These are phyloP conservation scores for Gonapodya sp. DNA, from an alignment of 192 early-diverging fungal species.

Conservation along the genomic window DNA sequence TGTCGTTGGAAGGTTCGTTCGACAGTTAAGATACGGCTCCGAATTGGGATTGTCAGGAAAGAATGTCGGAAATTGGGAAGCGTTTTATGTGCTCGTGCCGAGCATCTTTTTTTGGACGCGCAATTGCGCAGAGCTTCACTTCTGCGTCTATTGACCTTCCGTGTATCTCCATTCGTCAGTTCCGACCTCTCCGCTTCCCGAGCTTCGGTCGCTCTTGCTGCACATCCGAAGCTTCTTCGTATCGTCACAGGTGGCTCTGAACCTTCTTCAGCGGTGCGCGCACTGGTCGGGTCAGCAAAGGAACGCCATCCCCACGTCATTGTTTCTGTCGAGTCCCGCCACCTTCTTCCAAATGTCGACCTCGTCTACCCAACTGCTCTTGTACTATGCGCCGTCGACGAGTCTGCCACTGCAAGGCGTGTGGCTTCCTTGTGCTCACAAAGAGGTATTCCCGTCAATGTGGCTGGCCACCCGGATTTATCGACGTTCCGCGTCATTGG, in stretches of 20 bases:
- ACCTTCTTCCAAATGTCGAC: constrained; percentile 24
- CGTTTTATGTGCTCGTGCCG: neutral
- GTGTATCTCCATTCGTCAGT: no score
- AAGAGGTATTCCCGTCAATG: constrained; percentile 79
- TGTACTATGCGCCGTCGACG: constrained; percentile 59
- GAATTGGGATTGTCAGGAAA: neutral
- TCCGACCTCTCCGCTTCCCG: neutral
- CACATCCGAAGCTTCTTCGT: neutral
- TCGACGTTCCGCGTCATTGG: constrained; percentile 95
- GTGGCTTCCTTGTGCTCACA: constrained; percentile 54
- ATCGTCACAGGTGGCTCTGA: neutral
- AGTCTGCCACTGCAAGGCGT: constrained; percentile 17
- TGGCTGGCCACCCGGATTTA: constrained; percentile 78
- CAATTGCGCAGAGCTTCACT: no score
- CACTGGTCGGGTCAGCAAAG: constrained; percentile 13
- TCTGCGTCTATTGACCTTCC: no score
- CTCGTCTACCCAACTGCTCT: constrained; percentile 14
- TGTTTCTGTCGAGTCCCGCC: neutral
- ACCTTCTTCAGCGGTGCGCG: constrained; percentile 43
- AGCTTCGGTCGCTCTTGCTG: neutral
- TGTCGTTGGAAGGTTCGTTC: constrained; percentile 55
- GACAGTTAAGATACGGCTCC: neutral
- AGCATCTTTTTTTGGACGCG: neutral
- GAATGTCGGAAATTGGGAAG: neutral
- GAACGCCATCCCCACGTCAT: constrained; percentile 24